A percentile compares a stretch with the other conserved stretches of the same genome.
Evolutionary conservation across 345 rosid species (phyloP).

Genomic region (Draba incana): DNA sequence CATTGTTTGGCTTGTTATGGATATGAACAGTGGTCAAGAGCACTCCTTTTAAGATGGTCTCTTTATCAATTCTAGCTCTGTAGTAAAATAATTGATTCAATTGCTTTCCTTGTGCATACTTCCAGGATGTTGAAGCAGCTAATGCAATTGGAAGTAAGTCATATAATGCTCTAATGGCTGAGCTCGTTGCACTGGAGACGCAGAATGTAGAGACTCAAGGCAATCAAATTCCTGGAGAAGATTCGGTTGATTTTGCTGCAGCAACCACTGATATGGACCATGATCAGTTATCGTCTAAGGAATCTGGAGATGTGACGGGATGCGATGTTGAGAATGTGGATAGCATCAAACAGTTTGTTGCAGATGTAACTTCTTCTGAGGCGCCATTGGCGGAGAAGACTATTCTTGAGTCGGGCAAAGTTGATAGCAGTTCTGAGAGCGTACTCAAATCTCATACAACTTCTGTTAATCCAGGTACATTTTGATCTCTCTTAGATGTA

Average conservation of each 20-base stretch:
- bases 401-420: constrained; percentile 38
- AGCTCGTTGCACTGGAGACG: constrained; percentile 88
- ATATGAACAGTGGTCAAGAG: constrained; percentile 24
- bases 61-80: neutral
- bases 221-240: constrained; percentile 56
- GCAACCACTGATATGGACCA: constrained; percentile 70
- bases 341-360: constrained; percentile 34
- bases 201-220: constrained; percentile 49
- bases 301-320: constrained; percentile 36
- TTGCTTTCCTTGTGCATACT: constrained; percentile 22
- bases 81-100: constrained; percentile 16
- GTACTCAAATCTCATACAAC: constrained; percentile 36
- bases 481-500: constrained; percentile 33
- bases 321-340: constrained; percentile 40
- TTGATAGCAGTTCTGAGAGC: constrained; percentile 34
- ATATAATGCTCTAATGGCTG: constrained; percentile 82
- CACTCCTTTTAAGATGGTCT: constrained; percentile 10
- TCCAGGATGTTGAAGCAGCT: constrained; percentile 83
- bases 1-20: constrained; percentile 28
- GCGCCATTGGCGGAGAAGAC: constrained; percentile 33
- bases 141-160: constrained; percentile 84
- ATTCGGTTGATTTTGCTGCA: constrained; percentile 91
- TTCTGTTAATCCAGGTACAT: constrained; percentile 43
- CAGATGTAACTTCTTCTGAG: constrained; percentile 35
- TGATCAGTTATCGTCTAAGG: constrained; percentile 43